A percentile compares a stretch with the other conserved stretches of the same genome.
Evolutionary conservation across 176 grass and related monocot species (phyloP).

Genomic region (Triticum dicoccoides): DNA sequence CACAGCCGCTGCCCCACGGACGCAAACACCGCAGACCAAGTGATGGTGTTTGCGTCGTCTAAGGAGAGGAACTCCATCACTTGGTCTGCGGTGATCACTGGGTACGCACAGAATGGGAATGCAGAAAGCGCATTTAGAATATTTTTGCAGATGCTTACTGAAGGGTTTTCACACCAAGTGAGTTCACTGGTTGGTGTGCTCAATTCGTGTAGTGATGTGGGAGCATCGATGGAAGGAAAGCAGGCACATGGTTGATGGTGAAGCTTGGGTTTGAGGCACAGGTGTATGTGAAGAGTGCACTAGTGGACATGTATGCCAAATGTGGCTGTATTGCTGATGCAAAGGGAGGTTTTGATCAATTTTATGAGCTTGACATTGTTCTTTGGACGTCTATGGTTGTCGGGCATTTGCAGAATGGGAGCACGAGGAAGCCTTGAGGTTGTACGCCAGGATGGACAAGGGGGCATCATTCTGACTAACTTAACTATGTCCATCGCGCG

Average conservation of each 20-base stretch:
- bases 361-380: slow-evolving; percentile 48
- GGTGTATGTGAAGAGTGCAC: no score
- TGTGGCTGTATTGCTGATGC: slow-evolving; percentile 59
- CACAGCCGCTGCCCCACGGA: no score
- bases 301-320: slow-evolving; percentile 72
- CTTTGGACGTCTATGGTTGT: slow-evolving; percentile 68
- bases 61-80: slow-evolving; percentile 62
- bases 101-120: slow-evolving; percentile 64
- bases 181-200: slow-evolving; percentile 78
- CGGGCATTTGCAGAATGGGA: slow-evolving; percentile 71
- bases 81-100: slow-evolving; percentile 70
- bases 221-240: slow-evolving; percentile 44
- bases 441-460: slow-evolving; percentile 51
- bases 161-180: slow-evolving; percentile 47
- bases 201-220: slow-evolving; percentile 49
- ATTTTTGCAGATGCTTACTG: slow-evolving; percentile 62
- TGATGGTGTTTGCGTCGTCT: slow-evolving; percentile 39
- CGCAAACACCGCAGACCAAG: no score
- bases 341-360: slow-evolving; percentile 53
- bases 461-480: no score
- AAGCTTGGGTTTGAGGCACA: slow-evolving; percentile 25
- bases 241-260: slow-evolving; percentile 59
- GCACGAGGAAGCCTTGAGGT: slow-evolving; percentile 53
- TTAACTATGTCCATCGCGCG: no score
- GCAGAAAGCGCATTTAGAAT: slow-evolving; percentile 33